Percentiles rank a stretch among this genome's conserved stretches.
Conservation (phyloP, 345 rosid genomes). For the Erysimum cheiranthoides region DNA sequence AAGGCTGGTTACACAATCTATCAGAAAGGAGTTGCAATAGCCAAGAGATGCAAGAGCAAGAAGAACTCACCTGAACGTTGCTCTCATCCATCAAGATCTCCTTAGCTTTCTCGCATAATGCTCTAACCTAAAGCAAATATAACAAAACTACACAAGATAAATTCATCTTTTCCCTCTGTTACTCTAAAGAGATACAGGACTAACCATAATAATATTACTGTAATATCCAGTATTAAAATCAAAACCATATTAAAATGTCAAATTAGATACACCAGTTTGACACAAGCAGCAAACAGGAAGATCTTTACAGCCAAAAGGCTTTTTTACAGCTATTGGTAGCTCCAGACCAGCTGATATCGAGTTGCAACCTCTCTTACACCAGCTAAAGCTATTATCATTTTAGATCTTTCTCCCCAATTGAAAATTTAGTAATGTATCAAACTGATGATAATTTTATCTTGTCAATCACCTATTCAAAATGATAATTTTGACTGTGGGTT, state of each 20-base stretch:
- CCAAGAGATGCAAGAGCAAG: conserved; percentile 31
- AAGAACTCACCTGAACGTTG: conserved; percentile 87
- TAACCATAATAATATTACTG: not conserved
- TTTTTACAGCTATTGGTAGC: not conserved
- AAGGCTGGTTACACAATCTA: conserved; percentile 16
- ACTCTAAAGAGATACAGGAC: not conserved
- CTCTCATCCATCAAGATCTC: conserved; percentile 97
- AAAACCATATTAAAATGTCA: not conserved
- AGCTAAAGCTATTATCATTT: not conserved
- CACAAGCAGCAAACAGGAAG: conserved; percentile 14
- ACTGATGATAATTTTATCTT: not conserved
- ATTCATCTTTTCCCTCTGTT: not conserved
- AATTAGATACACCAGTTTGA: conserved; percentile 2
- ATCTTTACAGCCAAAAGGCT: not conserved
- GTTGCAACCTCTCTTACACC: conserved; percentile 16
- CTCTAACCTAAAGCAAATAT: conserved; percentile 65
- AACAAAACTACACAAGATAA: conserved; percentile 26
- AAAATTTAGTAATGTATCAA: not conserved
- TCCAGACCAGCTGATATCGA: not conserved
- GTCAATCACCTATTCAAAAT: not conserved
- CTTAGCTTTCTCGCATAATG: conserved; percentile 94
- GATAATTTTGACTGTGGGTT: not conserved
- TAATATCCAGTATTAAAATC: not conserved
- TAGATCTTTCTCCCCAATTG: not conserved
- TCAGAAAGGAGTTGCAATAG: not conserved